Base-by-base conservation (phyloP, 495 filamentous ascomycete species). In the Xylaria cubensis region DNA sequence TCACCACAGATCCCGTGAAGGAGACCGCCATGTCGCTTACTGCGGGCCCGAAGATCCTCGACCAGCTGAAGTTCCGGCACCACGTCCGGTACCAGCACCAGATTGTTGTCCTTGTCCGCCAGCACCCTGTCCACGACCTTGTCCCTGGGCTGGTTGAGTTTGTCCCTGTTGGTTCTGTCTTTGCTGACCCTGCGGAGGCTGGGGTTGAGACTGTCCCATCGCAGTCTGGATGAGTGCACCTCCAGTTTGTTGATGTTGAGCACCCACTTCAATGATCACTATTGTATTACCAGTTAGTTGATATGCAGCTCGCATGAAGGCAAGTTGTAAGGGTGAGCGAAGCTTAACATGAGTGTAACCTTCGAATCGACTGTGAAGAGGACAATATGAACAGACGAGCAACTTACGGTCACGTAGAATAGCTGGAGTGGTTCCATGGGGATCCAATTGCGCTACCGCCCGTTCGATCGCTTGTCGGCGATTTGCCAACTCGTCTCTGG, bases 251-350 rank as follows among this genome's bases (percentile, higher is more conserved):
- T 2, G 15, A 7, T 51, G 4, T 3, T 8, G 64, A 24, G 46
- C 19, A 13, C 64, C 64, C 7, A 51, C 2, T 10, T 53, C 46
- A n/a, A 66, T 53, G 7, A 66, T n/a, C 12, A 66, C 64, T 66
- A 10, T 4, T 3, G 51, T 7, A 66, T 53, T 7, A 32, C 8
- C 1, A 46, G 46, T 66, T 39, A 66, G 46, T 66, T 39, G 12
- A 21, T 5, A n/a, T 36, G 34, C 12, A 9, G 5, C 26, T 59
- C 34, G 19, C 2, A 59, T 36, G n/a, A 1, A 10, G 10, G 36
- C 36, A 39, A 39, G 39, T 42, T 42, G 39, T 13, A 42, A 42
- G 39, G 39, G 39, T 42, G 39, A 42, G 39, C 10, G 39, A 42
- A 42, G 51, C 13, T 55, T 55, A 19, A 5, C 51, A 10, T 24